Evolutionary conservation across 75 land plant genomes (phyloP).

Genomic region (Pinus tabuliformis): DNA sequence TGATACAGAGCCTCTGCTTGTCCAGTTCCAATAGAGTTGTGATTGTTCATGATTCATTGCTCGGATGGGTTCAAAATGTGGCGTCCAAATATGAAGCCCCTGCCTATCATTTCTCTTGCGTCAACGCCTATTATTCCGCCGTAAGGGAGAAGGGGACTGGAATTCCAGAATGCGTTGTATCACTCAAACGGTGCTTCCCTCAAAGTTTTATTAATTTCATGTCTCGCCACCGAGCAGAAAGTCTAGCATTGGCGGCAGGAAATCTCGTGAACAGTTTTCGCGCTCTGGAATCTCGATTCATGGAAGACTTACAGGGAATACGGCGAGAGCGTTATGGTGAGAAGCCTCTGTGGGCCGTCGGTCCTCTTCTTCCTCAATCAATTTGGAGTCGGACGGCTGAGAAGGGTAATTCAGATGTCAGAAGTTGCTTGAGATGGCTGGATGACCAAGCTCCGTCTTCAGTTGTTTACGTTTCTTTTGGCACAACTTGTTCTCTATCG

Average conservation of each 20-base stretch:
- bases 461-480: conserved; percentile 27
- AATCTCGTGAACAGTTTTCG: neutral
- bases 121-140: neutral
- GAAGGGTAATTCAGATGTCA: no score
- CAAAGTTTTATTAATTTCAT: neutral
- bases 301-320: neutral
- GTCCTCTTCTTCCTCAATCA: neutral
- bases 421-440: conserved; percentile 17
- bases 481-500: conserved; percentile 11
- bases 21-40: conserved; percentile 12
- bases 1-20: conserved; percentile 12
- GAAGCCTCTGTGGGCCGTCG: neutral
- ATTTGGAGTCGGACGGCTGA: neutral
- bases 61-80: conserved; percentile 6
- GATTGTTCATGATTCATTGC: conserved; percentile 30
- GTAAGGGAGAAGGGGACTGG: neutral
- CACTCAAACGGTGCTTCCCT: neutral
- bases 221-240: neutral
- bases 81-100: neutral
- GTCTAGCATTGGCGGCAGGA: neutral
- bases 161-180: neutral
- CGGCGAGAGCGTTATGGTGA: neutral
- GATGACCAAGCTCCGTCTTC: conserved; percentile 15
- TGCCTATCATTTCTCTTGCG: neutral
- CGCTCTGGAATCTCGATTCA: neutral